A percentile compares a stretch with the other conserved stretches of the same genome.
Conservation (phyloP, 2,329 filamentous ascomycete genomes). For the Arthrobotrys sphaeroides region DNA sequence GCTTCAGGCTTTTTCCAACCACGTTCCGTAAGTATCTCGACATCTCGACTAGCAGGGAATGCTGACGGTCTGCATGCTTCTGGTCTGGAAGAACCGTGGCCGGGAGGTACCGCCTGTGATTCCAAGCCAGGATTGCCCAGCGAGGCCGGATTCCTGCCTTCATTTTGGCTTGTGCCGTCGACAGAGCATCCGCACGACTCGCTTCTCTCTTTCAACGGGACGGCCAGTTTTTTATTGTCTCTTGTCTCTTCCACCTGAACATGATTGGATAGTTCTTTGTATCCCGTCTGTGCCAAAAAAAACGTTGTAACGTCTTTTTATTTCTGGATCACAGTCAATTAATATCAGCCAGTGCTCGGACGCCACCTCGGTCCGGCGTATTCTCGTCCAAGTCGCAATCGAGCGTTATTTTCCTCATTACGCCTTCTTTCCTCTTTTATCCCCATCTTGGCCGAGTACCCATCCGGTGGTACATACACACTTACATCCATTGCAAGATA, state of each 20-base stretch:
- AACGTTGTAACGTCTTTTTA: neutral
- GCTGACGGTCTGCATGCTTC: neutral
- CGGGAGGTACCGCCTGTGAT: conserved; percentile 8
- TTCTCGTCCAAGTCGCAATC: conserved; percentile 10
- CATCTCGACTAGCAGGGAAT: neutral
- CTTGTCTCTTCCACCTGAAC: conserved; percentile 3
- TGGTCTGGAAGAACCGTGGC: neutral
- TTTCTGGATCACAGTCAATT: neutral
- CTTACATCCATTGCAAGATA: neutral
- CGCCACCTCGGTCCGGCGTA: conserved; percentile 40
- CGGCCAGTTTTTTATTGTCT: no score
- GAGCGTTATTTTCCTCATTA: conserved; percentile 12
- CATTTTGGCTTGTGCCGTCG: conserved; percentile 14
- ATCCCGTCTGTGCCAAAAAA: neutral
- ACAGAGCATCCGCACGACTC: no score
- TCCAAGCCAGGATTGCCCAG: conserved; percentile 5
- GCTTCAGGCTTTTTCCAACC: neutral
- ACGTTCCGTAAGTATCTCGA: neutral
- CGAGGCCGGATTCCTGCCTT: neutral
- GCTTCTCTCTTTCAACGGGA: no score
- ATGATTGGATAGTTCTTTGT: conserved; percentile 7
- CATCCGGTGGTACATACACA: neutral
- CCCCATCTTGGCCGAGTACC: neutral
- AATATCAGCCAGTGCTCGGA: conserved; percentile 24
- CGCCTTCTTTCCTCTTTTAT: neutral